Percentiles rank a stretch among this genome's conserved stretches.
Conservation (phyloP, 139 green algal genomes). For the Chlorokybus atmophyticus region DNA sequence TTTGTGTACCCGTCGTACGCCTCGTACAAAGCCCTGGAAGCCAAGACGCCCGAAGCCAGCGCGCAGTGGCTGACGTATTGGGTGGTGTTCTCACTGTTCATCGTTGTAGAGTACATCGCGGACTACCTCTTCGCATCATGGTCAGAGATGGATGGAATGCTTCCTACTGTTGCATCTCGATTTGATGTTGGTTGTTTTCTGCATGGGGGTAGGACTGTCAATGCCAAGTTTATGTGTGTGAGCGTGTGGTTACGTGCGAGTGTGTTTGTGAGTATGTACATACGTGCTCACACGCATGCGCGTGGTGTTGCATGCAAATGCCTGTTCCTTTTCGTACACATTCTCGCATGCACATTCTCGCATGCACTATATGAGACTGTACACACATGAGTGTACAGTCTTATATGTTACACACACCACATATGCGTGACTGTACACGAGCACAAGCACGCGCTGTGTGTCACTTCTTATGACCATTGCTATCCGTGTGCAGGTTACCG, state of each 20-base stretch:
- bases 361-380: neutral
- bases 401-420: too few relatives aligned
- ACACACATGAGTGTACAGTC: neutral
- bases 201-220: too few relatives aligned
- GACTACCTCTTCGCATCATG: constrained; percentile 11
- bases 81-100: constrained; percentile 25
- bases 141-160: too few relatives aligned
- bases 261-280: too few relatives aligned
- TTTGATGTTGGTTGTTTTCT: neutral
- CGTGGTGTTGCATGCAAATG: too few relatives aligned
- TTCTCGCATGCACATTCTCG: neutral
- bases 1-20: constrained; percentile 24
- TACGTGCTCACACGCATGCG: too few relatives aligned
- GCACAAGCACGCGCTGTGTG: too few relatives aligned
- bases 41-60: constrained; percentile 10
- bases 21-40: constrained; percentile 28
- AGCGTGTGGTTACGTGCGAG: too few relatives aligned
- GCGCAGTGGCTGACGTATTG: constrained; percentile 30
- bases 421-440: too few relatives aligned
- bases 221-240: too few relatives aligned
- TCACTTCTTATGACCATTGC: too few relatives aligned
- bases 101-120: constrained; percentile 11
- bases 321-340: too few relatives aligned
- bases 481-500: constrained; percentile 16
- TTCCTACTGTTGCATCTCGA: neutral